These are phyloP conservation scores for Saturnispora zaruensis DNA, from an alignment of 805 yeast species.

Conservation along the genomic window DNA sequence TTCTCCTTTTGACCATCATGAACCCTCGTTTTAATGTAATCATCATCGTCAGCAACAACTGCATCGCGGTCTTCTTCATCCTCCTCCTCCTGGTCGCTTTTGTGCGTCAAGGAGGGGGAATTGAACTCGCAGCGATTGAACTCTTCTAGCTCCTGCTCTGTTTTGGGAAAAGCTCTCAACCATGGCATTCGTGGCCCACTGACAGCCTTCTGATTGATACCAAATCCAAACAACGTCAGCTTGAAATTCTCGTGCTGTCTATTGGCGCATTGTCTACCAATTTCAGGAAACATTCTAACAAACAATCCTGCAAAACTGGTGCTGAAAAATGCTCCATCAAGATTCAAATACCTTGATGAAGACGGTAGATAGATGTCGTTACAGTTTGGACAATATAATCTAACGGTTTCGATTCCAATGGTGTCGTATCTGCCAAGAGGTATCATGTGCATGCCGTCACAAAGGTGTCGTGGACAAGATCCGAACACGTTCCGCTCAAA, in stretches of 20 bases:
- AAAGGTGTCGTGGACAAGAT: conserved; percentile 78
- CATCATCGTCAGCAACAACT: conserved; percentile 10
- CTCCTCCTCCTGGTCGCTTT: not conserved
- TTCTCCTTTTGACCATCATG: conserved; percentile 8
- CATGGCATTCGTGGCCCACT: conserved; percentile 95
- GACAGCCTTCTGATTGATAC: conserved; percentile 59
- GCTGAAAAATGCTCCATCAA: conserved; percentile 97
- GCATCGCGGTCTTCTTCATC: not conserved
- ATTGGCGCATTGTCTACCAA: conserved; percentile 59
- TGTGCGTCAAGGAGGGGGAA: conserved; percentile 34
- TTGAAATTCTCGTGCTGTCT: conserved; percentile 47
- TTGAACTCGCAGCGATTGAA: conserved; percentile 56
- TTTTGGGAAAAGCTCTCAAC: conserved; percentile 73
- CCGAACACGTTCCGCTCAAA: conserved; percentile 88
- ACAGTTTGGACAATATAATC: conserved; percentile 92
- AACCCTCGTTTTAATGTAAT: conserved; percentile 11
- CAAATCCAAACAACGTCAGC: conserved; percentile 81
- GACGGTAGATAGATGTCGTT: conserved; percentile 84
- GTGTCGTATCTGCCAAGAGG: conserved; percentile 90
- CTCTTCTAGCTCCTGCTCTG: conserved; percentile 53
- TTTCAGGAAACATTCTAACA: conserved; percentile 84
- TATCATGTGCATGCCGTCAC: conserved; percentile 82
- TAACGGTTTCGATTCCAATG: conserved; percentile 85
- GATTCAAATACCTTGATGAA: conserved; percentile 73
- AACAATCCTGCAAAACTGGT: conserved; percentile 92